Evolutionary conservation across 495 filamentous ascomycete genomes (phyloP), one percentile per base, ranked within the genome.

Genomic region (Hyaloscypha hepaticicola): DNA sequence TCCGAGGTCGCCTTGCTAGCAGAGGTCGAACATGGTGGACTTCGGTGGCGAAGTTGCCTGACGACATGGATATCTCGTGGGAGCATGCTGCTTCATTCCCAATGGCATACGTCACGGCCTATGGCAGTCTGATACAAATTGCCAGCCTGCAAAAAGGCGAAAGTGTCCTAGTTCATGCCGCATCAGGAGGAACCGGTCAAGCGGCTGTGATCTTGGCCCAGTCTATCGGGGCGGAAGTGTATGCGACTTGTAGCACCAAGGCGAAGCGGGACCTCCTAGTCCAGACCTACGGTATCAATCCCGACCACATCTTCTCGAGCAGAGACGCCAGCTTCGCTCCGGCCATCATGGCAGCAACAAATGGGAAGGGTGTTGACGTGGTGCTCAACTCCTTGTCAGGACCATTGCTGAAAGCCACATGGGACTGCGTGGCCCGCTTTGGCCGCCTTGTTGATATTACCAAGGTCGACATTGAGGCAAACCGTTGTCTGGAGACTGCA

Each of bases 141-240:
- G 82, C 75, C 14, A 69, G 78, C 1, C 75, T 84, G 0, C 55
- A 64, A 7, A 73, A 79, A 8, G 84, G 76, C 29, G 85, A 90
- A 66, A 81, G 73, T 8, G 80, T 88, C 1, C 76, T 90, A 22
- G 85, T 90, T 55, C 83, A 88, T 64, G 76, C 77, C 1, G 87
- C 81, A 16, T 75, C 86, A 5, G 83, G 85, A 24, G 81, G 77
- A 3, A 77, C 87, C 1, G 87, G 87, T 5, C 85, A 88, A 69
- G 85, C 85, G 19, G 81, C 86, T 9, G 84, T 89, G 58, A 72
- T 73, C 25, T 51, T 90, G 0, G 82, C 84, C 0, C 79, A 86
- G 50, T 75, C 77, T 66, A 65, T 83, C 16, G 83, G 83, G 0
- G 84, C 85, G 4, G 80, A 86, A 61, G 75, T 90, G n/a, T 88